Evolutionary conservation across 768 basidiomycete genomes (phyloP).

Genomic region (Pleurotus djamor): DNA sequence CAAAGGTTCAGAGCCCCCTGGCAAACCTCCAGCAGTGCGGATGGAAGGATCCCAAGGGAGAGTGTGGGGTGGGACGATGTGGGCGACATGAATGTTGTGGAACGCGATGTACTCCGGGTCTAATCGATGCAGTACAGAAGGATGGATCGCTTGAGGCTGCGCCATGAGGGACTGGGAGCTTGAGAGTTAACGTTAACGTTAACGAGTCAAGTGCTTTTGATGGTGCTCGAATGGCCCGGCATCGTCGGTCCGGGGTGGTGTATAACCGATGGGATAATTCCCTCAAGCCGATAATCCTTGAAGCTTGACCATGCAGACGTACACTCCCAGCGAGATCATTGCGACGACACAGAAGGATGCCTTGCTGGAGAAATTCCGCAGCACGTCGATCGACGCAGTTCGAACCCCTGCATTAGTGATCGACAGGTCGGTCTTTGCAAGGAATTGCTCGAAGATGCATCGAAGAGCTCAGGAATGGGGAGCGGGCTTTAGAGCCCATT

Average conservation of each 20-base stretch:
- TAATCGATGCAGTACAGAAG: slow-evolving; percentile 52
- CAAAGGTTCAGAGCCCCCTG: slow-evolving; percentile 55
- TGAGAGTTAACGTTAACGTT: neutral
- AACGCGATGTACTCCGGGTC: slow-evolving; percentile 69
- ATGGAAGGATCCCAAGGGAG: slow-evolving; percentile 61
- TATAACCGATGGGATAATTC: neutral
- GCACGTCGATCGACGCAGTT: slow-evolving; percentile 51
- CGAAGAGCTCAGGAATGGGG: slow-evolving; percentile 62
- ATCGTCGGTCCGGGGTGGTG: neutral
- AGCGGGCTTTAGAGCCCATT: slow-evolving; percentile 74
- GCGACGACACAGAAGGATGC: slow-evolving; percentile 43
- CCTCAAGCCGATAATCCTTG: neutral
- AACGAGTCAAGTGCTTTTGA: neutral
- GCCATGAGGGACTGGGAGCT: slow-evolving; percentile 8
- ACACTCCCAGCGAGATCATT: slow-evolving; percentile 39
- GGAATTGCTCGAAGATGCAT: slow-evolving; percentile 77
- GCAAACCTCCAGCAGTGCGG: slow-evolving; percentile 49
- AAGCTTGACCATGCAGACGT: slow-evolving; percentile 32
- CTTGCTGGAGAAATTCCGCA: slow-evolving; percentile 54
- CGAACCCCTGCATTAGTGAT: slow-evolving; percentile 80
- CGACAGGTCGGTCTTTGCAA: slow-evolving; percentile 67
- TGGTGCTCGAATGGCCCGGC: too few relatives aligned
- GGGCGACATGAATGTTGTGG: slow-evolving; percentile 47
- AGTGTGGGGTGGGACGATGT: slow-evolving; percentile 49
- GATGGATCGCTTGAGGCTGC: slow-evolving; percentile 53